These are phyloP conservation scores for Leishmania mexicana DNA, from an alignment of 208 protist species.

Conservation along the genomic window DNA sequence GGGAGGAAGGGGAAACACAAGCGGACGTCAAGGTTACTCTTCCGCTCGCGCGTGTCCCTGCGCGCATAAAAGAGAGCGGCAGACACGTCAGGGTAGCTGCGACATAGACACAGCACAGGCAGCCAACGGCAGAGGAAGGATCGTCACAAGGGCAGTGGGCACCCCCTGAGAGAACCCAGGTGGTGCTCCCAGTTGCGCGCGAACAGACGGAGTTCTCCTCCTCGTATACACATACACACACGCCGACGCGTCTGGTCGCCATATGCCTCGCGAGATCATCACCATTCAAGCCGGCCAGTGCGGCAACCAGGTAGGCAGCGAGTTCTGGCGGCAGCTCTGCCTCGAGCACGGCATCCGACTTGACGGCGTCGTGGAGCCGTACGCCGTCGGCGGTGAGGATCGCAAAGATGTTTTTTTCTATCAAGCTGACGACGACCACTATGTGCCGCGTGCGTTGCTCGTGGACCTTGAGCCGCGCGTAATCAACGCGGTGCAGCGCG, in stretches of 20 bases:
- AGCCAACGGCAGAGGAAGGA: background rate
- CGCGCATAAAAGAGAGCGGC: background rate
- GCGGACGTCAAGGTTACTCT: background rate
- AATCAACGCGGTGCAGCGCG: slow-evolving; percentile 94
- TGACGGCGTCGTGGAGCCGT: slow-evolving; percentile 95
- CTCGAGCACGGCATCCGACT: slow-evolving; percentile 98
- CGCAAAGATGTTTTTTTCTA: slow-evolving; percentile 99
- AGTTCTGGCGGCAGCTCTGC: slow-evolving; percentile 99
- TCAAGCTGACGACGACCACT: slow-evolving; percentile 99
- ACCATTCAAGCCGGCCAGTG: slow-evolving; percentile 99
- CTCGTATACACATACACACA: background rate
- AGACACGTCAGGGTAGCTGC: background rate
- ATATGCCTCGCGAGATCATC: slow-evolving; percentile 99
- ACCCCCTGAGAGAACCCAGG: background rate
- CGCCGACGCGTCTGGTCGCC: background rate
- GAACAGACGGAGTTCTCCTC: background rate
- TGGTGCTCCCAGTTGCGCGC: background rate
- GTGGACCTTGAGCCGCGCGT: slow-evolving; percentile 99
- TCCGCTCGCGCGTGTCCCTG: background rate
- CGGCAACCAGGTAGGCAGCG: slow-evolving; percentile 95
- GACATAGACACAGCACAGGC: background rate
- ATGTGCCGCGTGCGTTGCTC: slow-evolving; percentile 99
- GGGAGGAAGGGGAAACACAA: no score
- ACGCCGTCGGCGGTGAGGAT: slow-evolving; percentile 94
- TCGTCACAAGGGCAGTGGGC: background rate